Base-by-base conservation (phyloP, 2,329 filamentous ascomycete genomes). In the Colletotrichum gigasporum region DNA sequence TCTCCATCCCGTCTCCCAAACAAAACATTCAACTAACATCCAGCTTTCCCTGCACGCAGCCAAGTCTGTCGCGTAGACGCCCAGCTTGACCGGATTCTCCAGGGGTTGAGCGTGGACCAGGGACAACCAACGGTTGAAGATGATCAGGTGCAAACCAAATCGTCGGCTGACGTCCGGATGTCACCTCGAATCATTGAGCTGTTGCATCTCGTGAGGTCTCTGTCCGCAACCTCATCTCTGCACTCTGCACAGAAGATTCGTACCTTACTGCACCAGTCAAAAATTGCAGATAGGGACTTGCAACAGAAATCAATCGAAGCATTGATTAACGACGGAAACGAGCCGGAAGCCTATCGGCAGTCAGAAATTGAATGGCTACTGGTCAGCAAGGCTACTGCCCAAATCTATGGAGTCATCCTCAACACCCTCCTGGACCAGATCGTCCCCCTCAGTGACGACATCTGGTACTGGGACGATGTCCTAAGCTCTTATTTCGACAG, bases 401-500 rank as follows among this genome's bases (percentile, higher is more conserved):
- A 97, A 73, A 90, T 91, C 1, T 96, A 97, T 72, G 95, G 95
- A 4, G 80, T 92, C 50, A 85, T 97, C 39, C 81, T 97, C 69
- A 89, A 90, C 69, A 89, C 87, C 0, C 84, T 98, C 3, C 79
- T 97, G 10, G 91, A 95, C 58, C 91, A 96, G 71, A 96, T 94
- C 10, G 89, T 95, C 10, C 90, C 91, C 0, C 78, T 99, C 16
- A 92, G 89, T 70, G 90, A 97, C 68, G 94, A 97, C 70, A 90
- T 97, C 22, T 94, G 91, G 88, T 98, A 98, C 76, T 99, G 96
- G 96, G 93, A 97, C 72, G 91, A 96, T 69, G 86, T 97, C 2
- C 80, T 97, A 28, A 87, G 88, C 9, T 96, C 93, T 1, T 90
- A 93, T 69, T 85, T 88, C 50, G 92, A 91, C 72, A 94, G 92